Evolutionary conservation across 164 flowering plant genomes (phyloP).

Genomic region (Cinnamomum chago): DNA sequence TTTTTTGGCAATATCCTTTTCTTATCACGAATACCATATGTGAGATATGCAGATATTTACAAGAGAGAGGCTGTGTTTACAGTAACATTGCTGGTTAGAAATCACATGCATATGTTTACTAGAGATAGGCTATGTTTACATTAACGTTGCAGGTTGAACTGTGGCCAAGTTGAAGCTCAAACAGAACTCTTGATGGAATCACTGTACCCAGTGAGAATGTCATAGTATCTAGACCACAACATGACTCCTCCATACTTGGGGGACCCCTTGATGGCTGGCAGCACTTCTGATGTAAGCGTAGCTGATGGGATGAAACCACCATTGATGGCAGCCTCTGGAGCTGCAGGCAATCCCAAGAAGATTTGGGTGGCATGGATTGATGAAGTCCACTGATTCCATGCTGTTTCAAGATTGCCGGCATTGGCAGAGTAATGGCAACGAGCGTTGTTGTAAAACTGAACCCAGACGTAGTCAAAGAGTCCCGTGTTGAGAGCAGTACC

Average conservation of each 20-base stretch:
- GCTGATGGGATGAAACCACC: constrained; percentile 10
- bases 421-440: constrained; percentile 3
- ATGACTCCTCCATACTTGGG: constrained; percentile 18
- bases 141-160: too few species aligned
- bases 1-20: too few species aligned
- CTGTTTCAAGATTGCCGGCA: background rate
- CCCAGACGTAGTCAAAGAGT: constrained; percentile 35
- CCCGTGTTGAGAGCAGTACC: constrained; percentile 18
- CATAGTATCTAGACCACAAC: constrained; percentile 15
- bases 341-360: constrained; percentile 17
- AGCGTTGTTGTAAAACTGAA: constrained; percentile 26
- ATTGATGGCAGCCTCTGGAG: constrained; percentile 7
- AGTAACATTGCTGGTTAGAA: too few species aligned
- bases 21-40: too few species aligned
- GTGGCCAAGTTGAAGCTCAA: background rate
- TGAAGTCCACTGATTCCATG: constrained; percentile 7
- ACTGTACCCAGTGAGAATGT: constrained; percentile 4
- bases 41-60: too few species aligned
- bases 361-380: background rate
- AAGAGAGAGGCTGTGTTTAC: too few species aligned
- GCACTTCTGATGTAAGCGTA: background rate
- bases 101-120: too few species aligned
- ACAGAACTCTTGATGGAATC: constrained; percentile 6
- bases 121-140: too few species aligned
- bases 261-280: constrained; percentile 8